phyloP scores from a whole-genome alignment of 2,329 filamentous ascomycete genomes.

The Pezizomycotina sp. region DNA sequence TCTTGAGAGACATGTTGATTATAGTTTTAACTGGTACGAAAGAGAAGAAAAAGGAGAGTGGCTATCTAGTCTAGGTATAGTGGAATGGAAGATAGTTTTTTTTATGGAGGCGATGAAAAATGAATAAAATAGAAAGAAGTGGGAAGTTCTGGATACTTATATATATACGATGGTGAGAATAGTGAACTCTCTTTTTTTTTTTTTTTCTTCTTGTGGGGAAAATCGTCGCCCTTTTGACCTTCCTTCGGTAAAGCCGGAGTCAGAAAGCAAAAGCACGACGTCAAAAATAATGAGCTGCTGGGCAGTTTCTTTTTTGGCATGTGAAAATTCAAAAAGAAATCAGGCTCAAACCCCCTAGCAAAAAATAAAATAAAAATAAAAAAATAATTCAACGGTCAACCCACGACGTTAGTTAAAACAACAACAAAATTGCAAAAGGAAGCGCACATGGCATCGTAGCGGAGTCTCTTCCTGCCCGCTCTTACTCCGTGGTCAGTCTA shows the following conservation, averaged over 20 bases:
- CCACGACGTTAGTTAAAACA: background rate
- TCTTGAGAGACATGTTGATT: constrained; percentile 13
- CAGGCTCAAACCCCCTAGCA: background rate
- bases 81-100: background rate
- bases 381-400: background rate
- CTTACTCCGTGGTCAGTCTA: no score
- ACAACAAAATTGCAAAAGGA: no score
- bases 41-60: background rate
- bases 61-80: background rate
- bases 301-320: background rate
- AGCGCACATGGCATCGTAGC: no score
- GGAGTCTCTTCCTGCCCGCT: no score
- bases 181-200: no score
- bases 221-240: no score
- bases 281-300: background rate
- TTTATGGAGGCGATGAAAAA: background rate
- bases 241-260: no score
- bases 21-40: background rate
- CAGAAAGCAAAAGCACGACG: no score
- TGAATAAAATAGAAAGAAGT: background rate
- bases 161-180: no score
- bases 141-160: no score
- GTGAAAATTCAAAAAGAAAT: background rate
- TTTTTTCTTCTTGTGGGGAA: no score
- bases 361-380: background rate